Evolutionary conservation across 2,329 filamentous ascomycete species (phyloP), one percentile per base, ranked within the genome.

Genomic region (Alternaria sp.): DNA sequence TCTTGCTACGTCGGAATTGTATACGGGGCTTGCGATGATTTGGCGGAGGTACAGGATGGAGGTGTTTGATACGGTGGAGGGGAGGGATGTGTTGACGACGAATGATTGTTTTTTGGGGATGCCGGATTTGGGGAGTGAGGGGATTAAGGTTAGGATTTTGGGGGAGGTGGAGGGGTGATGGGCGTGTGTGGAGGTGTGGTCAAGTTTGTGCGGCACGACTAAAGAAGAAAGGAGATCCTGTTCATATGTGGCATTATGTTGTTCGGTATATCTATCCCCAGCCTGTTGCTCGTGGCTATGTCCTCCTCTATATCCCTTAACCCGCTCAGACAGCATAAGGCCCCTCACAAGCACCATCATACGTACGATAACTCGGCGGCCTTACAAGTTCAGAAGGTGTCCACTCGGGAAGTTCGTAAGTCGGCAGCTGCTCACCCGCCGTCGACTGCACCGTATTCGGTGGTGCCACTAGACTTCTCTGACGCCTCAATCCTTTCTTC

Each of bases 21-120:
- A 67, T 21, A 50, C 55, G 43, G 56, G 47, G 6, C 32, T 65
- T 54, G 61, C 64, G n/a, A 26, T 59, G 36, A 19, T 65, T 26
- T 65, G 59, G 54, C 53, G 61, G 26, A 57, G 56, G 43, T 54
- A 58, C 0, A 36, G 61, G 26, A 44, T 67, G 19, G 62, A 66
- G 49, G 21, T 67, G 2, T 59, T n/a, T 3, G 60, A 66, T 49
- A 69, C 67, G 4, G 43, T 55, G 10, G 65, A 69, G 49, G 43
- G 59, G 46, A 57, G 55, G 46, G 65, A 66, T 57, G 65, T 69
- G 12, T 17, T 55, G 36, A 63, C 60, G n/a, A 67, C n/a, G 5
- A 23, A 69, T 53, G 67, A 69, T 46, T 57, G 51, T 21, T 69
- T 67, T 49, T 43, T 67, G 25, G 67, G 67, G 8, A 54, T 67